Base-by-base conservation (phyloP, 108 stramenopile genomes). In the Parietichytrium sp. region DNA sequence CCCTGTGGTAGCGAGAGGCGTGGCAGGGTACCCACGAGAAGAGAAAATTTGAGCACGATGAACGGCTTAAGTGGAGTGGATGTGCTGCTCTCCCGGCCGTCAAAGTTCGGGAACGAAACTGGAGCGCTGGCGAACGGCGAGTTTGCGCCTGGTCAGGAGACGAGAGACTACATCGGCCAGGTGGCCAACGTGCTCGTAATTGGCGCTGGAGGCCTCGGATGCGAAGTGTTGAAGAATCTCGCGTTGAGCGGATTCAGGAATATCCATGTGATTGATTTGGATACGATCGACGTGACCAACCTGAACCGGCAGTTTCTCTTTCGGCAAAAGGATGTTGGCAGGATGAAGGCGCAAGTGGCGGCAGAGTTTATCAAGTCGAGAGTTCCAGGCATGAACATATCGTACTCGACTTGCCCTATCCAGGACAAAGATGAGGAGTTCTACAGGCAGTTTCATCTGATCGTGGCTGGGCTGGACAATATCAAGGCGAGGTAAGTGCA, bases 191-290 rank as follows among this genome's bases (percentile, higher is more conserved):
- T 99, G 8, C 95, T 98, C 55, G 94, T 99, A 3, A 94, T 98
- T 20, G 99, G 99, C 23, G 94, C 98, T 20, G 99, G 99, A 6
- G 98, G 98, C 51, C 94, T 99, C 81, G 98, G 98, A 2, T 99
- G 97, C 84, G 98, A 98, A 82, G 23, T 82, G 42, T 88, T 96
- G 31, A 98, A 99, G 85, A 93, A 98, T 86, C 92, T 99, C 27
- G 95, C 97, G 3, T 90, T 98, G 18, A 87, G 83, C 6, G 97
- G 95, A 18, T 96, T 98, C 88, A 89, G 88, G 8, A 79, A 93
- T 54, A 93, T 98, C 31, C 86, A 95, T 78, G 93, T 96, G 29
- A 94, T 98, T 81, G 98, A 99, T 89, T 82, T 99, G 48, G 98
- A 99, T 82, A 95, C 97, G 50, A 98, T 99, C 83, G 98, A 99